Base-by-base conservation (phyloP, 2,329 filamentous ascomycete genomes). In the Scytalidium lignicola region DNA sequence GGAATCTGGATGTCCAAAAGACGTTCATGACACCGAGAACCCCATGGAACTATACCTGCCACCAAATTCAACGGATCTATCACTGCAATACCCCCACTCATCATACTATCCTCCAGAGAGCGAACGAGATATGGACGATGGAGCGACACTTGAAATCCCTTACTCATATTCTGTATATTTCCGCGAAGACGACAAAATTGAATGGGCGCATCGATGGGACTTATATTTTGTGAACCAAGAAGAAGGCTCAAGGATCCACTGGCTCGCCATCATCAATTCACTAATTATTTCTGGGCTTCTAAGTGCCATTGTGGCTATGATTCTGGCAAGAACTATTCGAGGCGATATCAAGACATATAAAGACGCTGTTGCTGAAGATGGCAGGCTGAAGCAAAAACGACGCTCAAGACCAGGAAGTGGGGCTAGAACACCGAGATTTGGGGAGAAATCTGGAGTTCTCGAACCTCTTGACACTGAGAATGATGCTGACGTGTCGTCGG, bases 131-230 rank as follows among this genome's bases (percentile, higher is more conserved):
- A 72, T 77, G 20, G 79, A 85, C 40, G 83, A 87, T 51, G 78
- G 78, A 21, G 79, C 80, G 13, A 88, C 74, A 2, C 67, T 93
- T 44, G 82, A 77, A 2, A 85, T 95, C 46, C 88, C 90, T 0
- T 95, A 91, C 67, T 88, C 88, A 0, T 96, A 95, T 69, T 92
- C 89, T 2, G 86, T 95, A 13, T 95, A 93, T 68, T 96, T 90
- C 71, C 83, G 88, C 46, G 87, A 95, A 65, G 88, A 95, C 53
- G 79, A 85, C 40, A 80, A 77, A 18, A 74, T 95, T 45, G 88
- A 93, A 55, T 96, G 90, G 90, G 74, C 76, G 49, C 88, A 85
- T 58, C 80, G 90, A 48, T 96, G 90, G 90, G 88, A 95, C 61
- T 72, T 92, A 48, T 95, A 95, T 67, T 95, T 95, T 69, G 87